A percentile compares a stretch with the other conserved stretches of the same genome.
Evolutionary conservation across 345 rosid species (phyloP).

Genomic region (Crucihimalaya himalaica): DNA sequence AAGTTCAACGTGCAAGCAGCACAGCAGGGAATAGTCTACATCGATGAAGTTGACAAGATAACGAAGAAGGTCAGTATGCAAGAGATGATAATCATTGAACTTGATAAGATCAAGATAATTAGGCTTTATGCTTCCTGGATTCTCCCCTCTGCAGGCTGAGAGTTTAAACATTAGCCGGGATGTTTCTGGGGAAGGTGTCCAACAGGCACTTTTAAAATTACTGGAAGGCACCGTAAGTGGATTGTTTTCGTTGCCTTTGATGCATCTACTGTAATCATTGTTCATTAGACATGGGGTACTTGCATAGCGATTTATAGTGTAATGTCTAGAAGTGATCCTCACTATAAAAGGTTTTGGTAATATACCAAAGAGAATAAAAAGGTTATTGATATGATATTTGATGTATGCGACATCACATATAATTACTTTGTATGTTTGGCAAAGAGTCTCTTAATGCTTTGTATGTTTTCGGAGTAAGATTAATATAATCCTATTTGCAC

Average conservation of each 20-base stretch:
- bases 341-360: neutral
- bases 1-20: conserved; percentile 96
- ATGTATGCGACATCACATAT: neutral
- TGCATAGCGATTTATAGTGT: neutral
- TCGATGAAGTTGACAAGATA: conserved; percentile 97
- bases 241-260: conserved; percentile 15
- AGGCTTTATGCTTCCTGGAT: conserved; percentile 17
- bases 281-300: conserved; percentile 8
- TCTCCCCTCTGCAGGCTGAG: conserved; percentile 70
- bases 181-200: conserved; percentile 99
- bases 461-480: no score
- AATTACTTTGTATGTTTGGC: no score
- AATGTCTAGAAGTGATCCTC: conserved; percentile 1
- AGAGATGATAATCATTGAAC: conserved; percentile 5
- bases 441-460: no score
- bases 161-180: conserved; percentile 91
- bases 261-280: neutral
- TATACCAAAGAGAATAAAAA: conserved; percentile 4
- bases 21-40: conserved; percentile 93
- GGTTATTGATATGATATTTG: neutral
- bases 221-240: conserved; percentile 95
- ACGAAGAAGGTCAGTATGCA: conserved; percentile 73
- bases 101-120: conserved; percentile 13
- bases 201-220: conserved; percentile 93
- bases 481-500: no score